A percentile compares a stretch with the other conserved stretches of the same genome.
Evolutionary conservation across 495 filamentous ascomycete genomes (phyloP).

Genomic region (Penicillium goetzii): DNA sequence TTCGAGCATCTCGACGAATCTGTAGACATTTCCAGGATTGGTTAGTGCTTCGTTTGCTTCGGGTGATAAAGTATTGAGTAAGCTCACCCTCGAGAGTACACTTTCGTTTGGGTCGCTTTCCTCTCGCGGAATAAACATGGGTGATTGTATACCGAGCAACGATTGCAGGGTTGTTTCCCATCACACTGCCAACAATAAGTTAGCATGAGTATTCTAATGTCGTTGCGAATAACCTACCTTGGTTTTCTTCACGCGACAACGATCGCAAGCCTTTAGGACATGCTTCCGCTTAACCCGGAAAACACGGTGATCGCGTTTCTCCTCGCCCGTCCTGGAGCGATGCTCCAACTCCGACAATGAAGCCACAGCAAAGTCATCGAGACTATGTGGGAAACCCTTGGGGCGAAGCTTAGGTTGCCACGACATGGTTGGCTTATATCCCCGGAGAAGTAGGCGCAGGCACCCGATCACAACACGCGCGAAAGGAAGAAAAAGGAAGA

Average conservation of each 20-base stretch:
- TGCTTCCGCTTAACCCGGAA: constrained; percentile 56
- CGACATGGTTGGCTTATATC: constrained; percentile 36
- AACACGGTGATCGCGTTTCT: constrained; percentile 49
- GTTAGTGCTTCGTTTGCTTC: background rate
- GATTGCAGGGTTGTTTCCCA: constrained; percentile 54
- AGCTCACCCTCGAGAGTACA: constrained; percentile 52
- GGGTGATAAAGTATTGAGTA: background rate
- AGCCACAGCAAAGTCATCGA: constrained; percentile 41
- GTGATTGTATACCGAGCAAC: constrained; percentile 53
- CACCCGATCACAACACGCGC: constrained; percentile 1
- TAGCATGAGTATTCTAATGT: background rate
- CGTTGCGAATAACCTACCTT: constrained; percentile 38
- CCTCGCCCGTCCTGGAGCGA: constrained; percentile 36
- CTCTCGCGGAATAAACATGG: constrained; percentile 53
- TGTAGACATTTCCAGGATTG: background rate
- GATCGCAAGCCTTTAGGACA: constrained; percentile 54
- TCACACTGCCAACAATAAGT: constrained; percentile 44
- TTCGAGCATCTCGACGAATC: constrained; percentile 55
- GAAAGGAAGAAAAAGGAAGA: constrained; percentile 8
- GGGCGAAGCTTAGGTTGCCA: constrained; percentile 50
- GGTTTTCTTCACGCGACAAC: constrained; percentile 54
- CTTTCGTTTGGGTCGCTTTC: constrained; percentile 53
- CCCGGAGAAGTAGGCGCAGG: background rate
- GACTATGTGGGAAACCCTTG: constrained; percentile 47
- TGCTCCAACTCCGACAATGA: constrained; percentile 41